phyloP scores from a whole-genome alignment of 345 rosid species.

The Eucalyptus coolabah region DNA sequence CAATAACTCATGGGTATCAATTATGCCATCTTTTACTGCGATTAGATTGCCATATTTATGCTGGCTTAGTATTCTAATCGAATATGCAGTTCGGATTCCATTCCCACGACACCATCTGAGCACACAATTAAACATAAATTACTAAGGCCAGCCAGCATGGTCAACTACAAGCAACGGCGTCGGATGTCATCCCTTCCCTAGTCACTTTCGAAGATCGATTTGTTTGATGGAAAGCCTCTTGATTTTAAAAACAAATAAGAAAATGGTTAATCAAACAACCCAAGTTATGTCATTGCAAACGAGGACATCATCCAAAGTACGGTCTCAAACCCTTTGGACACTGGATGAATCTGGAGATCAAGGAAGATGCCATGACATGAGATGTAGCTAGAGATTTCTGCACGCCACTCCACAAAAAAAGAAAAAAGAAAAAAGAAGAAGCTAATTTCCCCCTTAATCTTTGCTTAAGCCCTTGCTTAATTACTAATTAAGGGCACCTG shows the following conservation, averaged over 20 bases:
- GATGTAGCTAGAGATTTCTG: background rate
- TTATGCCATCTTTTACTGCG: background rate
- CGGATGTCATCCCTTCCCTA: background rate
- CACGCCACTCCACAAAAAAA: background rate
- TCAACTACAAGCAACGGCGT: background rate
- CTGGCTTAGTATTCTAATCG: background rate
- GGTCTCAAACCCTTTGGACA: background rate
- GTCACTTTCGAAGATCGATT: background rate
- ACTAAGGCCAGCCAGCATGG: background rate
- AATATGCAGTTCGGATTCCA: background rate
- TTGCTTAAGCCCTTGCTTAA: background rate
- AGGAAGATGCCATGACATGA: background rate
- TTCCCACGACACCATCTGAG: background rate
- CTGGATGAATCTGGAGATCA: background rate
- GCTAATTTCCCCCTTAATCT: background rate
- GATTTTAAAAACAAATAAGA: background rate
- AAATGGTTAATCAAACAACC: background rate
- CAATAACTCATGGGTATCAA: background rate
- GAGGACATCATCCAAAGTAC: background rate
- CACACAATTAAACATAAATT: background rate
- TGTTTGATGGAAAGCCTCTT: background rate
- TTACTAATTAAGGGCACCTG: background rate
- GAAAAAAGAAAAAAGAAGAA: too few species aligned
- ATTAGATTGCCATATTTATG: background rate
- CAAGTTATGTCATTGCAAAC: background rate